These are phyloP conservation scores for Apiospora aurea DNA, from an alignment of 2,329 filamentous ascomycete genomes.

Conservation along the genomic window DNA sequence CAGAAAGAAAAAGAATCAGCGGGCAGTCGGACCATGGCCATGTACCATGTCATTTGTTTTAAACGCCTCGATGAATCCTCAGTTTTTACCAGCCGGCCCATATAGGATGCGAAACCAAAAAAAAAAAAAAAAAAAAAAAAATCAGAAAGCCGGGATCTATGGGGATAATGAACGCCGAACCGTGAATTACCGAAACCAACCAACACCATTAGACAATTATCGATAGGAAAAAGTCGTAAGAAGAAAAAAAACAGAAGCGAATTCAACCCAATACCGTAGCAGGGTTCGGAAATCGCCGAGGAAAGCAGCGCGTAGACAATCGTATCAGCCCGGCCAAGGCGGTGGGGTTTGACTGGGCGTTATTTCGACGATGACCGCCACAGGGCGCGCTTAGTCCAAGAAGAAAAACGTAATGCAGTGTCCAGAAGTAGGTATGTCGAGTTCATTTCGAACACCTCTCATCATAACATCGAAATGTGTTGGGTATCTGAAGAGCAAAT, in stretches of 20 bases:
- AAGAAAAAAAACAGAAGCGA: slow-evolving; percentile 27
- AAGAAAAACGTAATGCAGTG: slow-evolving; percentile 19
- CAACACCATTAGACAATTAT: slow-evolving; percentile 41
- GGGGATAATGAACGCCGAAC: slow-evolving; percentile 34
- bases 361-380: not conserved
- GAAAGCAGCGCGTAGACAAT: not conserved
- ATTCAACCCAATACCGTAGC: slow-evolving; percentile 27
- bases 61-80: slow-evolving; percentile 39
- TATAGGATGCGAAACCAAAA: slow-evolving; percentile 40
- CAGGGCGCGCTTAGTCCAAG: slow-evolving; percentile 2
- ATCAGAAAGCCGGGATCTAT: slow-evolving; percentile 40
- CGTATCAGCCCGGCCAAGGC: not conserved
- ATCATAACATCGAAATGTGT: slow-evolving; percentile 33
- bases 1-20: slow-evolving; percentile 28
- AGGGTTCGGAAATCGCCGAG: slow-evolving; percentile 23
- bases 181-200: slow-evolving; percentile 35
- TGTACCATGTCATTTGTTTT: slow-evolving; percentile 37
- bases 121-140: slow-evolving; percentile 35
- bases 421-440: slow-evolving; percentile 12
- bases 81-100: slow-evolving; percentile 42
- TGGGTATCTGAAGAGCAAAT: slow-evolving; percentile 42
- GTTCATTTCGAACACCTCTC: slow-evolving; percentile 28
- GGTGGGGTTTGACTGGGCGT: not conserved
- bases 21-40: slow-evolving; percentile 31
- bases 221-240: slow-evolving; percentile 36